phyloP scores from a whole-genome alignment of 1,284 basidiomycete genomes.

The Moesziomyces sp. region DNA sequence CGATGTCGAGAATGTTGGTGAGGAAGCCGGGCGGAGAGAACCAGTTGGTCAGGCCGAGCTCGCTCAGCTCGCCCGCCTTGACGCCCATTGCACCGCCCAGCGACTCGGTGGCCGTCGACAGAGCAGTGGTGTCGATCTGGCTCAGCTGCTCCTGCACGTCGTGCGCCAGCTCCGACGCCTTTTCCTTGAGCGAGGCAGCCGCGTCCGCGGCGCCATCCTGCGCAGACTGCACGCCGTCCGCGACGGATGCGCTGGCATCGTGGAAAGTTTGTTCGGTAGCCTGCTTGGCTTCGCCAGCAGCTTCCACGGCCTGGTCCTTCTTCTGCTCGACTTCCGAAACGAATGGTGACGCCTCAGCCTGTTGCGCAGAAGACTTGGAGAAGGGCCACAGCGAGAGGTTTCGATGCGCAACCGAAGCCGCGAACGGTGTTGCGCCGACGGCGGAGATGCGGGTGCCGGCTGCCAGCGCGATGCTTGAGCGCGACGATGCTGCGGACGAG shows the following conservation, averaged over 20 bases:
- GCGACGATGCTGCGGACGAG: slow-evolving; percentile 17
- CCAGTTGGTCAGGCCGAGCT: slow-evolving; percentile 78
- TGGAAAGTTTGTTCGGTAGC: slow-evolving; percentile 4
- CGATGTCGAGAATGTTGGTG: slow-evolving; percentile 75
- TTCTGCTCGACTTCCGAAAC: slow-evolving; percentile 16
- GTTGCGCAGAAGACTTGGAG: slow-evolving; percentile 1
- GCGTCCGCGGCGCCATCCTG: slow-evolving; percentile 22
- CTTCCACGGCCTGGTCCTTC: slow-evolving; percentile 9
- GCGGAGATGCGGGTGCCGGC: neutral
- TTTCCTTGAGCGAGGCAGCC: slow-evolving; percentile 16
- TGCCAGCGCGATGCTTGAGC: slow-evolving; percentile 16
- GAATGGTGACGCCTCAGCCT: slow-evolving; percentile 4
- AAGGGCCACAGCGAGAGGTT: slow-evolving; percentile 22
- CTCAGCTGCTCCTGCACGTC: slow-evolving; percentile 25
- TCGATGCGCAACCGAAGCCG: slow-evolving; percentile 16
- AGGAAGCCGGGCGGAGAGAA: slow-evolving; percentile 71
- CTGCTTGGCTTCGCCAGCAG: slow-evolving; percentile 17
- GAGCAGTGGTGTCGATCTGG: slow-evolving; percentile 32
- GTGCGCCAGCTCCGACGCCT: slow-evolving; percentile 12
- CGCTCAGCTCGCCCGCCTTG: slow-evolving; percentile 81
- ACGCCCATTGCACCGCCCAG: slow-evolving; percentile 65
- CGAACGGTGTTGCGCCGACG: slow-evolving; percentile 21
- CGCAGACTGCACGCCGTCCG: slow-evolving; percentile 9
- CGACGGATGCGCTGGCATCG: slow-evolving; percentile 11
- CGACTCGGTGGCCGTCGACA: slow-evolving; percentile 39